Evolutionary conservation across 331 rosid species (phyloP), one percentile per base, ranked within the genome.

Genomic region (Acacia pycnantha): DNA sequence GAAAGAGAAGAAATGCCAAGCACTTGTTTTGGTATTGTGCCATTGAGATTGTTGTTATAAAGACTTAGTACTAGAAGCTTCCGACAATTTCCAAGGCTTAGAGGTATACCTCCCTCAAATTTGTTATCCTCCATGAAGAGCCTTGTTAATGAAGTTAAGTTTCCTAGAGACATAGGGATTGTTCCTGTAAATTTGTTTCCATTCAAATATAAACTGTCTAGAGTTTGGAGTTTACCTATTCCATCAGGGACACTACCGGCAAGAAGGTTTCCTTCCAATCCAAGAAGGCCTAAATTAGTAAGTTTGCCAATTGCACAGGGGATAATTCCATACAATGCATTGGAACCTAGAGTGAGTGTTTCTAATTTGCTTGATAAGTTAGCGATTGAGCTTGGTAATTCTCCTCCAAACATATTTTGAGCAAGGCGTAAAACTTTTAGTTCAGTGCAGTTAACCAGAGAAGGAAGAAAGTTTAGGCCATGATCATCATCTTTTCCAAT

Each of bases 81-180:
- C 24, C 62, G 24, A 16, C 87, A 87, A 21, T 85, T 87, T 82
- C 85, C 87, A n/a, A 87, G 81, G 80, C 85, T 89, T 6, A 41
- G 29, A 35, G 89, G 88, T 70, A 87, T 85, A 41, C 54, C 73
- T 85, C 92, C 92, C 65, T 85, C 85, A 21, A 87, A 82, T 16
- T 65, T 73, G 81, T 87, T 89, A 46, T 73, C 82, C 21, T 79
- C 75, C 65, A 83, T 62, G 72, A 40, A 46, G 43, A 86, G 83
- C 3, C 5, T 11, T 19, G 13, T 71, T 59, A 83, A 50, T 76
- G 13, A 44, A 68, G 89, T 76, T 73, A 89, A 76, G 80, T 85
- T 89, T 65, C 92, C 92, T 1, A 85, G 5, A 37, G 92, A 78
- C 29, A 65, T 81, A 44, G 90, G 86, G 24, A 87, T 83, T 58